Evolutionary conservation across 306 rosid genomes (phyloP), one percentile per base, ranked within the genome.

Genomic region (Alnus rubra): DNA sequence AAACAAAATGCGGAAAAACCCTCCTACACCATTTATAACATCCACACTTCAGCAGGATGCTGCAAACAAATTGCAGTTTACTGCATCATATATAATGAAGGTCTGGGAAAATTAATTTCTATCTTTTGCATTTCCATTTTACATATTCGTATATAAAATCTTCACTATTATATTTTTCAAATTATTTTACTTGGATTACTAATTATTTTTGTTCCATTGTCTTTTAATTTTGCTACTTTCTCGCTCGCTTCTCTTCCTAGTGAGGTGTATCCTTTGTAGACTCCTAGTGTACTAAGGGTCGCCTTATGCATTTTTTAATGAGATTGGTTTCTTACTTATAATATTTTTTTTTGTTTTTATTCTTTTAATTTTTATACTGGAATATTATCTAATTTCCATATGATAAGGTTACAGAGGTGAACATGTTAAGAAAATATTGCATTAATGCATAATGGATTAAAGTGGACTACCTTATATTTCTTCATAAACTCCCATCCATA

Each of bases 41-140:
- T 95, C 99, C 4, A 91, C 99, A 49, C 98, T 95, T 87, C 99
- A 95, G 87, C 99, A 95, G 82, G 99, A 95, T 89, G 97, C 98
- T 16, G 97, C 93, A 15, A 93, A 90, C 86, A 95, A 88, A 82
- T 89, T 87, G 73, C 87, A 91, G 83, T 91, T 91, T 87, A 39
- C 90, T 5, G 88, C 99, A 35, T 58, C 86, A 68, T 79, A 87
- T 76, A 93, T 97, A 77, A 95, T 95, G 98, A 91, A 82, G 99
- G 99, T 93, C 75, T 75, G 76, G 8, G 35, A 50, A n/a, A 63
- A 71, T 79, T 81, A 69, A 65, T 78, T 39, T 78, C 39, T 73
- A 71, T 56, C 70, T 69, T n/a, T 65, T 48, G 50, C 70, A 2
- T 75, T 73, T 82, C 58, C 78, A 7, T 42, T 52, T n/a, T 64